phyloP scores from a whole-genome alignment of 441 rosid genomes.

The Mallotus repandus region DNA sequence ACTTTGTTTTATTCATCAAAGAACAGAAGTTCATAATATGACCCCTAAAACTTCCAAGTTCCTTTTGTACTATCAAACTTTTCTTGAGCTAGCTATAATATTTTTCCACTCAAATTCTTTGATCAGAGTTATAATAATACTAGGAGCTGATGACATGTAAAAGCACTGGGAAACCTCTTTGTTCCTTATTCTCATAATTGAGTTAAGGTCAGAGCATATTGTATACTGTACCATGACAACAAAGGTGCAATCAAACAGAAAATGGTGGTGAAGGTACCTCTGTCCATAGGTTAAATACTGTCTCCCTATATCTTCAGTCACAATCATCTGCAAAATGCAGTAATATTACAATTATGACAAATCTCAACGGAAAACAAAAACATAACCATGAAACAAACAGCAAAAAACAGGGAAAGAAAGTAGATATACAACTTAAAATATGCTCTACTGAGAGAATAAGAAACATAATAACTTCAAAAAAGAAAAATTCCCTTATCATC shows the following conservation, averaged over 20 bases:
- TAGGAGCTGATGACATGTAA: background rate
- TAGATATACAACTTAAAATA: background rate
- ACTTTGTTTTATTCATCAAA: background rate
- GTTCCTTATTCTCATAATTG: background rate
- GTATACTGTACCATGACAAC: background rate
- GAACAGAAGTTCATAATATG: background rate
- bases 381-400: background rate
- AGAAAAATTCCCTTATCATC: background rate
- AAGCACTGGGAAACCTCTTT: background rate
- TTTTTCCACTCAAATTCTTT: background rate
- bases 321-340: conserved; percentile 55
- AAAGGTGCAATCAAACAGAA: background rate
- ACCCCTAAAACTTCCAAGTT: background rate
- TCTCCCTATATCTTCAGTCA: conserved; percentile 80
- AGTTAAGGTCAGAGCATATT: background rate
- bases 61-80: too few species aligned
- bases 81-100: too few species aligned
- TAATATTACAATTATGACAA: conserved; percentile 1
- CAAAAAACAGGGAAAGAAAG: background rate
- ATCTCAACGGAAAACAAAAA: background rate
- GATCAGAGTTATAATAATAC: background rate
- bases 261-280: conserved; percentile 42
- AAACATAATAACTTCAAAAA: background rate
- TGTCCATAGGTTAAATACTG: conserved; percentile 86
- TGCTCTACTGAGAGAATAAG: background rate